Evolutionary conservation across 768 basidiomycete species (phyloP).

Genomic region (Cubamyces lactineus): DNA sequence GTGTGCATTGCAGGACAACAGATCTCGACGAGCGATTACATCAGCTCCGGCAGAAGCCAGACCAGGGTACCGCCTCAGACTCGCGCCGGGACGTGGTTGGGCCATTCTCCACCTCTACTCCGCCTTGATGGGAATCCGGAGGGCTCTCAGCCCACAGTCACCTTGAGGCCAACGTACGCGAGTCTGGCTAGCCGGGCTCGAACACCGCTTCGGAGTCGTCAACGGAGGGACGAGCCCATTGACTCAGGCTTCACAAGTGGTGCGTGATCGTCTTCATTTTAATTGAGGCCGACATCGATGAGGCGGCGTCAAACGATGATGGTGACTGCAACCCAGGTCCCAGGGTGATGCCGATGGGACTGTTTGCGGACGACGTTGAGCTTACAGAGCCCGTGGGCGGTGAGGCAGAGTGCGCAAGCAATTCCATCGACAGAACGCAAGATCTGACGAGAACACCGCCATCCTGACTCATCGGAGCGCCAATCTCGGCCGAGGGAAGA

Average conservation of each 20-base stretch:
- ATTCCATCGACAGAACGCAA: not conserved
- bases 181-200: not conserved
- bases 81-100: constrained; percentile 13
- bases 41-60: constrained; percentile 10
- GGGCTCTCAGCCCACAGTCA: not conserved
- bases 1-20: not conserved
- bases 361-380: not conserved
- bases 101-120: not conserved
- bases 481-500: constrained; percentile 13
- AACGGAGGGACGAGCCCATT: constrained; percentile 7
- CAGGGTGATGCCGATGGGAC: not conserved
- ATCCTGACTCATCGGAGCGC: constrained; percentile 16
- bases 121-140: not conserved
- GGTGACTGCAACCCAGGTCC: not conserved
- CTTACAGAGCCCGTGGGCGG: not conserved
- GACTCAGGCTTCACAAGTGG: constrained; percentile 9
- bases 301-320: constrained; percentile 11
- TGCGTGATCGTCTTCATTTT: constrained; percentile 1
- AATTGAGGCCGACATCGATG: constrained; percentile 1
- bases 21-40: constrained; percentile 2
- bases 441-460: constrained; percentile 21
- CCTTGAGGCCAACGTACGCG: not conserved
- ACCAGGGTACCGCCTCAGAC: constrained; percentile 4
- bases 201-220: constrained; percentile 20
- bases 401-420: constrained; percentile 1